These are phyloP conservation scores for Plasmopara muralis DNA, from an alignment of 352 stramenopile species.

Conservation along the genomic window DNA sequence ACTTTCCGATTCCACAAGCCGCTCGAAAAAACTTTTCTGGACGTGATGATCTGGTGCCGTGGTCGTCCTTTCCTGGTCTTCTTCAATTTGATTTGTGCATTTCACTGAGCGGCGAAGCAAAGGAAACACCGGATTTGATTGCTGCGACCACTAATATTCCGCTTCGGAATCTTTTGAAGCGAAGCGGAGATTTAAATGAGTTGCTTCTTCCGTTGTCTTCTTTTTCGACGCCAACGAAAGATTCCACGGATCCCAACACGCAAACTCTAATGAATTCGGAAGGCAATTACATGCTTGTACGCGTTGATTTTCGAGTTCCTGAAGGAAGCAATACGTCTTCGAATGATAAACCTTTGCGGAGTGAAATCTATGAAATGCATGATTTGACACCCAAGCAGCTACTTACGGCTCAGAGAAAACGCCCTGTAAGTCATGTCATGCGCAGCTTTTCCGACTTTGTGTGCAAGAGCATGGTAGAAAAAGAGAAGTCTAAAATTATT, in stretches of 20 bases:
- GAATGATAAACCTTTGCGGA: conserved; percentile 14
- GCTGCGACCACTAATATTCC: conserved; percentile 45
- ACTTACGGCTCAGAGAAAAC: conserved; percentile 14
- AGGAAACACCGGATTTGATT: conserved; percentile 59
- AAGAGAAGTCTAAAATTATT: conserved; percentile 61
- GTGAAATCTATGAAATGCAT: conserved; percentile 9
- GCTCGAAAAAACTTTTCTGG: conserved; percentile 72
- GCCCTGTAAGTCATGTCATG: conserved; percentile 31
- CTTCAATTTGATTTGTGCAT: conserved; percentile 73
- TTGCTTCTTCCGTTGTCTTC: conserved; percentile 33
- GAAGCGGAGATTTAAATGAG: conserved; percentile 24
- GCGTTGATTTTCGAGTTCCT: conserved; percentile 39
- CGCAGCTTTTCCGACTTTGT: conserved; percentile 66
- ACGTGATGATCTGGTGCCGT: conserved; percentile 67
- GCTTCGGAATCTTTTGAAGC: conserved; percentile 37
- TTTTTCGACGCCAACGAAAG: conserved; percentile 17
- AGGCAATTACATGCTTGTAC: conserved; percentile 44
- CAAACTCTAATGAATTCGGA: conserved; percentile 15
- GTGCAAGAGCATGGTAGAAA: conserved; percentile 56
- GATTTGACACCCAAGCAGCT: conserved; percentile 8
- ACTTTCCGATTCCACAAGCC: conserved; percentile 73
- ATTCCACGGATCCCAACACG: conserved; percentile 1
- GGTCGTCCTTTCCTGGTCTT: conserved; percentile 63
- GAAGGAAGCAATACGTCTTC: conserved; percentile 14
- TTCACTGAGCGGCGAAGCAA: conserved; percentile 59